Conservation (phyloP, 2,329 filamentous ascomycete genomes). For the Colletotrichum lupini region DNA sequence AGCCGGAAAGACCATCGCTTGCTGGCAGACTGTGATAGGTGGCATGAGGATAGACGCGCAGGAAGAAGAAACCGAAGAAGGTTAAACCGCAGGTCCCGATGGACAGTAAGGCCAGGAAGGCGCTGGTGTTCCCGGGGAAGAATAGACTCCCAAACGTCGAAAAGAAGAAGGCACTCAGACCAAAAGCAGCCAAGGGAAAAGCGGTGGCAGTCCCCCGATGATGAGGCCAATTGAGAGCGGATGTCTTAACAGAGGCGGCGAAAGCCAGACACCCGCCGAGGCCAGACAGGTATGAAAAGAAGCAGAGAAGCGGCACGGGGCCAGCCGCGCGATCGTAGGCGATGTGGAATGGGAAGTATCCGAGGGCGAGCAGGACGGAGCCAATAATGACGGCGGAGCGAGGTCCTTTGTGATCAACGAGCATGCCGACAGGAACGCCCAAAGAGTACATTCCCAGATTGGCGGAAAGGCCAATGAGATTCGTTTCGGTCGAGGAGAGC, state of each 20-base stretch:
- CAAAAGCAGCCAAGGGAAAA: conserved; percentile 92
- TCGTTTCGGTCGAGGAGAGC: conserved; percentile 91
- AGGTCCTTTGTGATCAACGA: conserved; percentile 86
- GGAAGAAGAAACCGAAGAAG: conserved; percentile 84
- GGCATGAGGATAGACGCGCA: conserved; percentile 75
- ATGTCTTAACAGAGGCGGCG: conserved; percentile 84
- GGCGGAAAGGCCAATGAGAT: conserved; percentile 87
- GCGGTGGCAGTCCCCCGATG: conserved; percentile 94
- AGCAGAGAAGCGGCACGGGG: conserved; percentile 73
- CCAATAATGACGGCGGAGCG: conserved; percentile 82
- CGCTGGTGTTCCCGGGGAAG: conserved; percentile 85
- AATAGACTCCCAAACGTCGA: conserved; percentile 80
- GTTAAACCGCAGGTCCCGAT: conserved; percentile 82
- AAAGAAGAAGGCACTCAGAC: conserved; percentile 96
- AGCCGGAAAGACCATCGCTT: conserved; percentile 38
- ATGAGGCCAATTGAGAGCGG: conserved; percentile 90
- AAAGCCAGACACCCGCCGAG: conserved; percentile 94
- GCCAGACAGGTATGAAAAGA: conserved; percentile 88
- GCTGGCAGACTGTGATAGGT: conserved; percentile 68
- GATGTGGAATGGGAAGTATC: conserved; percentile 87
- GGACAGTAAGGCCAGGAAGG: conserved; percentile 83
- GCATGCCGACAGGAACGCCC: conserved; percentile 88
- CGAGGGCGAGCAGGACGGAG: conserved; percentile 75
- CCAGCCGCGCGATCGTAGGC: conserved; percentile 78
- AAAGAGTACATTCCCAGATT: conserved; percentile 94